phyloP scores from a whole-genome alignment of 371 early-diverging fungal genomes.

The Lichtheimia ornata region DNA sequence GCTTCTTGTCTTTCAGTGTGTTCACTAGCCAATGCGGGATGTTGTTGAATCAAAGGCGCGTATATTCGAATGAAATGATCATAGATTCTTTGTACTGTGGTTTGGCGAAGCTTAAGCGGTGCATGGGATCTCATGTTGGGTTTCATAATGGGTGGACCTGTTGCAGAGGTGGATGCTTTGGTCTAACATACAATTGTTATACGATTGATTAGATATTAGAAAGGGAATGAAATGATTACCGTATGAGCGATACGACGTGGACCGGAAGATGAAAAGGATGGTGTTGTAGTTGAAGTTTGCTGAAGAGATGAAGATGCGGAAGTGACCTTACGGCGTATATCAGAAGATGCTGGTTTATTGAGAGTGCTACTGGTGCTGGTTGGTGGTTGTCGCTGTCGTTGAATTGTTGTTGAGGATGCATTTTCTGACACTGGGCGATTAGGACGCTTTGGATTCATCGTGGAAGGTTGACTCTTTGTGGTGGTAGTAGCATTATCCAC shows the following conservation, averaged over 20 bases:
- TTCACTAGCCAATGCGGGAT: constrained; percentile 28
- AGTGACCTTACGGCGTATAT: background rate
- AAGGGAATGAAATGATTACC: background rate
- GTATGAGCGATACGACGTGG: background rate
- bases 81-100: constrained; percentile 36
- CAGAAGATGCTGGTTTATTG: background rate
- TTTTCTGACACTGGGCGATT: background rate
- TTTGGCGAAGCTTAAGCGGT: constrained; percentile 41
- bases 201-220: background rate
- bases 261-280: background rate
- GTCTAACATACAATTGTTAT: background rate
- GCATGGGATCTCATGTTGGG: constrained; percentile 31
- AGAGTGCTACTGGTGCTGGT: background rate
- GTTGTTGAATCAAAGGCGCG: constrained; percentile 8
- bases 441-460: background rate
- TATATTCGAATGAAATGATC: constrained; percentile 43
- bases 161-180: background rate
- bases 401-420: background rate
- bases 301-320: background rate
- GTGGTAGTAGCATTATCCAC: background rate
- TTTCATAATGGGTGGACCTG: constrained; percentile 36
- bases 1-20: constrained; percentile 36
- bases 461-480: background rate
- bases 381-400: background rate
- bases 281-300: background rate